These are phyloP conservation scores for Chiua virens DNA, from an alignment of 768 basidiomycete species.

Conservation along the genomic window DNA sequence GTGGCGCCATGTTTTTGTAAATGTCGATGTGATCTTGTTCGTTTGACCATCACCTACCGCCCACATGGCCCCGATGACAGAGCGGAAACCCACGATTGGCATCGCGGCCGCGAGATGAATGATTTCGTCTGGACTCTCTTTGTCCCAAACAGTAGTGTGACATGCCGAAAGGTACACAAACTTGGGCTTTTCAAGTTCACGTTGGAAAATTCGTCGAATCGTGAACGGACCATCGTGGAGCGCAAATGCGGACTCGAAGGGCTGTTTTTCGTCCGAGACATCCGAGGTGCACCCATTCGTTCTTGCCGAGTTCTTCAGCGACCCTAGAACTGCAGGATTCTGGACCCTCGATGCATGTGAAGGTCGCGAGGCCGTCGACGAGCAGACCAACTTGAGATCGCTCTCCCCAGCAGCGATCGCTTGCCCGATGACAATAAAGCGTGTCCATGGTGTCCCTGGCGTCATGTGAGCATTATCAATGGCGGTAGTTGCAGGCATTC, in stretches of 20 bases:
- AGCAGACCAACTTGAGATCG: not conserved
- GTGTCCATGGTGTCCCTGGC: too few species aligned
- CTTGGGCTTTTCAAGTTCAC: not conserved
- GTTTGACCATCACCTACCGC: too few species aligned
- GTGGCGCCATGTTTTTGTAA: too few species aligned
- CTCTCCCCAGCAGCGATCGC: not conserved
- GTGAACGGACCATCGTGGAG: conserved; percentile 1
- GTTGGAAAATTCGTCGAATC: conserved; percentile 2
- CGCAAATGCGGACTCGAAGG: conserved; percentile 13
- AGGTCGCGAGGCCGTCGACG: not conserved
- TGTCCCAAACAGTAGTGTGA: conserved; percentile 23
- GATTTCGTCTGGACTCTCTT: conserved; percentile 23
- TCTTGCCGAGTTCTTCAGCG: not conserved
- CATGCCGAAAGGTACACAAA: conserved; percentile 24
- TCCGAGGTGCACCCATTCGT: conserved; percentile 22
- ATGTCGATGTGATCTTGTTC: too few species aligned
- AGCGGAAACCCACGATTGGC: conserved; percentile 20
- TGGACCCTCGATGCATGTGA: not conserved
- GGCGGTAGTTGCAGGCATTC: too few species aligned
- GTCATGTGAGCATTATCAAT: too few species aligned
- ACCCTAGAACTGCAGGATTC: not conserved
- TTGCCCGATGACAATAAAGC: conserved; percentile 5
- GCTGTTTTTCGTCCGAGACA: conserved; percentile 18
- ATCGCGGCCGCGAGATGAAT: conserved; percentile 26
- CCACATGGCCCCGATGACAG: conserved; percentile 25